A percentile compares a stretch with the other conserved stretches of the same genome.
Evolutionary conservation across 306 rosid species (phyloP).

Genomic region (Benincasa hispida): DNA sequence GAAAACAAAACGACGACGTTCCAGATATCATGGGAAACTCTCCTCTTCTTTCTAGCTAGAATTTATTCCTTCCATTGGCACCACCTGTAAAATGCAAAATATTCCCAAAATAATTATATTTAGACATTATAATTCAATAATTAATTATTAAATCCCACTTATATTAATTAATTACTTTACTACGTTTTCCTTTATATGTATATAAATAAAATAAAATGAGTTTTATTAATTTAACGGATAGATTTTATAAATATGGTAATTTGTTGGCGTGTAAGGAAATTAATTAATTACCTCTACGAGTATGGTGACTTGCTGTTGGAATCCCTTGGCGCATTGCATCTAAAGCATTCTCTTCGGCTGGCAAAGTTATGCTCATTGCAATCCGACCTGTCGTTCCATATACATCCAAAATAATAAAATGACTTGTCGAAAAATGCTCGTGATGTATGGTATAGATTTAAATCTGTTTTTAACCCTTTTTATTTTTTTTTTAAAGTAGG

Average conservation of each 20-base stretch:
- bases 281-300: constrained; percentile 13
- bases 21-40: neutral
- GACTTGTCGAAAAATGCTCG: neutral
- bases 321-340: constrained; percentile 83
- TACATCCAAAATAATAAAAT: neutral
- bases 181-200: no score
- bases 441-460: neutral
- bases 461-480: neutral
- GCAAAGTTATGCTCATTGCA: constrained; percentile 94
- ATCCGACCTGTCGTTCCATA: constrained; percentile 36
- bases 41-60: constrained; percentile 4
- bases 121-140: constrained; percentile 8
- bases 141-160: neutral
- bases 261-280: neutral
- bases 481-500: no score
- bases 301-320: constrained; percentile 44
- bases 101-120: neutral
- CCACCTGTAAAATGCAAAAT: constrained; percentile 2
- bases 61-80: neutral
- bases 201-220: neutral
- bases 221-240: neutral
- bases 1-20: neutral
- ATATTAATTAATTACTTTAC: neutral
- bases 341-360: constrained; percentile 63
- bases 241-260: neutral